Evolutionary conservation across 495 filamentous ascomycete species (phyloP), one percentile per base, ranked within the genome.

Genomic region (Penicillium daleae): DNA sequence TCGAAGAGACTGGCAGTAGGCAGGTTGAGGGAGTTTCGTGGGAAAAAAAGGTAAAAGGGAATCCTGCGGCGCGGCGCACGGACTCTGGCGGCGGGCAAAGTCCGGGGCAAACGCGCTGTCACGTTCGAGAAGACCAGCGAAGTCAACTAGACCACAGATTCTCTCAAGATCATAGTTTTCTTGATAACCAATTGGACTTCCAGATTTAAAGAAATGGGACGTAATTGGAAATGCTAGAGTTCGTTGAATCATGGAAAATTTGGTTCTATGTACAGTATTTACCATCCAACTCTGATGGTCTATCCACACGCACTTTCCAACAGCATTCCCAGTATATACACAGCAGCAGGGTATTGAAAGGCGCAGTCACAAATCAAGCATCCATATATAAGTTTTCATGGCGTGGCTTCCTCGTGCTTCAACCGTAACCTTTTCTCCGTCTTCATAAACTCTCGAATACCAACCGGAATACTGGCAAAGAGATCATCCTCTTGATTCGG

Each of bases 391-490:
- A 10, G 26, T 27, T 12, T 21, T 74, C 67, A 77, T 13, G 60
- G 39, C 21, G 51, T 33, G 27, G 61, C 64, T 54, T 78, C 72
- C 56, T 73, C 70, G 70, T 91, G 89, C 75, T 85, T 91, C 76
- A 90, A 83, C 74, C 92, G 92, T 62, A 99, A 76, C 74, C 78
- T 89, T 84, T 97, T 99, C 81, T 99, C 95, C 52, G 88, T 92
- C 80, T 89, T 91, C 94, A 99, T 98, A 75, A 99, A 99, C 73
- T 96, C 95, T 59, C 90, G 83, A 63, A 99, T 97, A 6, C 95
- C 96, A 22, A 99, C 90, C 0, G 96, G 94, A 44, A 99, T 86
- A 64, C 86, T 87, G 57, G 85, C 86, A 72, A 96, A 96, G 54
- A 96, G 64, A 56, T 91, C 86, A 60, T 76, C 71, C 31, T 67